These are phyloP conservation scores for Penicillium sp. DNA, from an alignment of 2,329 filamentous ascomycete genomes.

Conservation along the genomic window DNA sequence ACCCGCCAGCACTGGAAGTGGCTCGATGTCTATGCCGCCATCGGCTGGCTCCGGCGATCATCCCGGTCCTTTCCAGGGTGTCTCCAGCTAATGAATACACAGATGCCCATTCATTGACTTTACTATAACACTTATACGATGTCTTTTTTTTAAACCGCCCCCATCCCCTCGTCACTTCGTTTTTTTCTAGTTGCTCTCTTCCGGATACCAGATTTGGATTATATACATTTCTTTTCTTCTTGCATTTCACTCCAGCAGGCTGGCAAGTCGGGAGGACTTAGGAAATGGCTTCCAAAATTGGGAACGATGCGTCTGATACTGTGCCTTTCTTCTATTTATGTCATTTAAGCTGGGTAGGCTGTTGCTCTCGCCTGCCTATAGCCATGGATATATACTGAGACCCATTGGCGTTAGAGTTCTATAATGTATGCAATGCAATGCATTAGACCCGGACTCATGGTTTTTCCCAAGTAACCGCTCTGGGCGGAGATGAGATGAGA, in stretches of 20 bases:
- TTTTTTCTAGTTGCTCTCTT: not conserved
- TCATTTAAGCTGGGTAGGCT: not conserved
- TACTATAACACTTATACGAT: not conserved
- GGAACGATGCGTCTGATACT: conserved; percentile 1
- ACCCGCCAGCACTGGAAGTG: conserved; percentile 26
- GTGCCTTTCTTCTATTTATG: conserved; percentile 7
- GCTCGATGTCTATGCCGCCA: conserved; percentile 17
- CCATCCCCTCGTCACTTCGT: not conserved
- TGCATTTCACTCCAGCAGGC: conserved; percentile 19
- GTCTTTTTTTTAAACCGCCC: not conserved
- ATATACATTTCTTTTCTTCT: conserved; percentile 9
- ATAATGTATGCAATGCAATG: not conserved
- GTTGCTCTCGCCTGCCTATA: not conserved
- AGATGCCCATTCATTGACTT: not conserved
- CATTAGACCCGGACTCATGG: not conserved
- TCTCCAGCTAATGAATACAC: conserved; percentile 14
- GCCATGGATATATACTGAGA: conserved; percentile 9
- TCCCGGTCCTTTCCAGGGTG: conserved; percentile 16
- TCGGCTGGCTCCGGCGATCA: conserved; percentile 18
- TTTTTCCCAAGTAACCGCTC: no score
- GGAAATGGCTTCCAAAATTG: not conserved
- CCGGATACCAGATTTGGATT: conserved; percentile 4
- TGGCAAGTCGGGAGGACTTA: conserved; percentile 13
- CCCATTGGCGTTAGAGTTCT: not conserved
- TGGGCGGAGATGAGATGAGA: not conserved